Base-by-base conservation (phyloP, 1,139 yeast genomes). In the Yamadazyma taylorii region DNA sequence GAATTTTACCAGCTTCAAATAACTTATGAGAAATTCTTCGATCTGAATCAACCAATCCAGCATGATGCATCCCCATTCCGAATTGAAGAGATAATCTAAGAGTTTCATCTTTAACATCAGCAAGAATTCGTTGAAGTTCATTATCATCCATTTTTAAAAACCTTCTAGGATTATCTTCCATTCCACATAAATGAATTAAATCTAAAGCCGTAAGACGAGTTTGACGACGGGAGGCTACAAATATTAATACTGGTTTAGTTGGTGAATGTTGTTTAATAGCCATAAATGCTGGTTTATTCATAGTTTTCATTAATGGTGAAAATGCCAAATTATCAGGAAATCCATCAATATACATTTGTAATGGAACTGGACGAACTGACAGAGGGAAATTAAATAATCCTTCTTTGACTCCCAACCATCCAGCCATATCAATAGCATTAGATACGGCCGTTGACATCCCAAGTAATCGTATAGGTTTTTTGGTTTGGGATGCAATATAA, bases 361-460 rank as follows among this genome's bases (percentile, higher is more conserved):
- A 70, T 1, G 98, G 99, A 38, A 94, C 98, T 0, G 98, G 98
- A 55, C 98, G 85, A 28, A 92, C 97, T 33, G 96, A 87, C 43
- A 84, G 88, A 1, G 98, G 95, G 59, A 92, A 94, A 56, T 94
- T 94, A 61, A 85, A 94, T 36, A 94, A 63, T 0, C 97, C 98
- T 43, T 84, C 85, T 46, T 80, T 78, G 5, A 90, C 96, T 13
- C 95, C 94, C 16, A 94, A 69, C 99, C 99, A 94, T 11, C 95
- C 87, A 0, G 97, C 98, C 95, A 94, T 84, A 61, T 94, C 99
- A 56, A 86, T 81, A 0, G 98, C 97, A 64, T 94, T 94, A 0
- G 97, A 88, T 16, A 94, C 97, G 3, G 98, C 97, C 3, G 98
- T 92, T 2, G 97, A 89, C 85, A 94, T 79, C 21, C 99, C 99